These are phyloP conservation scores for Phytophthora pluvialis DNA, from an alignment of 352 stramenopile species.

Conservation along the genomic window DNA sequence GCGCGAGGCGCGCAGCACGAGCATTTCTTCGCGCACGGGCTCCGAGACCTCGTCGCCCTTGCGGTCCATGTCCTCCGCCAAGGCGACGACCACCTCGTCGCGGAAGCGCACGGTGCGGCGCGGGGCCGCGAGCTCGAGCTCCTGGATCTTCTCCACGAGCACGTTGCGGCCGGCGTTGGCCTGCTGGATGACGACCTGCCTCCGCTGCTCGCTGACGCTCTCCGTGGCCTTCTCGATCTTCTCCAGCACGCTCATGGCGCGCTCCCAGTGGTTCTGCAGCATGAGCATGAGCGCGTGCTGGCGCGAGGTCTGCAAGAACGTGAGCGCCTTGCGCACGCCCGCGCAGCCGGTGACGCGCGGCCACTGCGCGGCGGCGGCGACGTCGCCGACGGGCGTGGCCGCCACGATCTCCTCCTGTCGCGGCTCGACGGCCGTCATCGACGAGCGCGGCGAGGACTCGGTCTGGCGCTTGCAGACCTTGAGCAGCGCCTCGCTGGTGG, in stretches of 20 bases:
- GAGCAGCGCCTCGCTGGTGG: slow-evolving; percentile 52
- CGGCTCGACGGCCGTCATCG: slow-evolving; percentile 14
- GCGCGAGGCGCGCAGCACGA: slow-evolving; percentile 74
- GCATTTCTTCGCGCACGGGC: slow-evolving; percentile 76
- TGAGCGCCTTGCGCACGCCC: slow-evolving; percentile 66
- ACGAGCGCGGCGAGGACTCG: slow-evolving; percentile 57
- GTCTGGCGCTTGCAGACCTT: slow-evolving; percentile 68
- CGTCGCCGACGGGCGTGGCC: background rate
- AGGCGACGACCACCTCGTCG: slow-evolving; percentile 55
- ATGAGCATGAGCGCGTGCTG: slow-evolving; percentile 80
- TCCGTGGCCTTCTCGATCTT: slow-evolving; percentile 82
- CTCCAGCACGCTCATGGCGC: slow-evolving; percentile 71
- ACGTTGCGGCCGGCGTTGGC: slow-evolving; percentile 49
- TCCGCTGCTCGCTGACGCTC: slow-evolving; percentile 62
- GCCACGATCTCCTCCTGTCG: slow-evolving; percentile 22
- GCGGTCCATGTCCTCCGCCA: slow-evolving; percentile 75
- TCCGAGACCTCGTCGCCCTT: slow-evolving; percentile 50
- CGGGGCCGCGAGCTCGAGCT: slow-evolving; percentile 33
- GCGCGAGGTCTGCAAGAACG: slow-evolving; percentile 69
- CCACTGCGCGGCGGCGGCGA: slow-evolving; percentile 31
- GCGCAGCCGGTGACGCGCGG: slow-evolving; percentile 60
- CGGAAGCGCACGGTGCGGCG: slow-evolving; percentile 61
- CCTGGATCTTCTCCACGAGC: slow-evolving; percentile 43
- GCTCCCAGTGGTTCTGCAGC: slow-evolving; percentile 83
- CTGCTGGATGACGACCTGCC: slow-evolving; percentile 71